Conservation (phyloP, 306 rosid genomes). For the Abrus pulchellus region DNA sequence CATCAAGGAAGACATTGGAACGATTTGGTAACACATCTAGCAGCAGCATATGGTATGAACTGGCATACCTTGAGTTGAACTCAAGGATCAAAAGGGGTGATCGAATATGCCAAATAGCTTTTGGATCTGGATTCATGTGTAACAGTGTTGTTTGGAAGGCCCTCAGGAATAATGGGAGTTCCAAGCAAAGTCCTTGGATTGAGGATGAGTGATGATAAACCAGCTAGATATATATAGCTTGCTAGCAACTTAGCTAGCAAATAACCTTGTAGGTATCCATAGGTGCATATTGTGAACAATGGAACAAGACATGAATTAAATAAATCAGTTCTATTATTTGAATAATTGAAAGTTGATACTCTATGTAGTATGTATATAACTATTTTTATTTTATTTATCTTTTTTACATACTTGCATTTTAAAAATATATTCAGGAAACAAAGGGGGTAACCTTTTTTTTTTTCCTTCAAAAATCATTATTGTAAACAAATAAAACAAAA, state of each 20-base stretch:
- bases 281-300: background rate
- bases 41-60: conserved; percentile 76
- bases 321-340: background rate
- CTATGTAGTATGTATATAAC: too few relatives aligned
- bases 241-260: background rate
- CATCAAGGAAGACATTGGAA: conserved; percentile 73
- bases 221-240: too few relatives aligned
- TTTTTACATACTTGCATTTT: too few relatives aligned
- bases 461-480: too few relatives aligned
- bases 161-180: conserved; percentile 50
- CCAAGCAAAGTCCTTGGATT: conserved; percentile 64
- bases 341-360: too few relatives aligned
- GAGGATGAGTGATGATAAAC: background rate
- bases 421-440: too few relatives aligned
- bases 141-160: conserved; percentile 70
- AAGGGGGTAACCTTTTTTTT: too few relatives aligned
- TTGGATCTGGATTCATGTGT: conserved; percentile 65
- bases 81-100: conserved; percentile 58
- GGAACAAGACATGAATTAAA: background rate
- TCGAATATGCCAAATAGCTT: conserved; percentile 66
- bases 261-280: background rate
- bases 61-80: conserved; percentile 66
- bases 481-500: too few relatives aligned
- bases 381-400: too few relatives aligned
- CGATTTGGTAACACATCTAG: conserved; percentile 79